These are phyloP conservation scores for Sordariomycetes sp. DNA, from an alignment of 2,329 filamentous ascomycete genomes.

Conservation along the genomic window DNA sequence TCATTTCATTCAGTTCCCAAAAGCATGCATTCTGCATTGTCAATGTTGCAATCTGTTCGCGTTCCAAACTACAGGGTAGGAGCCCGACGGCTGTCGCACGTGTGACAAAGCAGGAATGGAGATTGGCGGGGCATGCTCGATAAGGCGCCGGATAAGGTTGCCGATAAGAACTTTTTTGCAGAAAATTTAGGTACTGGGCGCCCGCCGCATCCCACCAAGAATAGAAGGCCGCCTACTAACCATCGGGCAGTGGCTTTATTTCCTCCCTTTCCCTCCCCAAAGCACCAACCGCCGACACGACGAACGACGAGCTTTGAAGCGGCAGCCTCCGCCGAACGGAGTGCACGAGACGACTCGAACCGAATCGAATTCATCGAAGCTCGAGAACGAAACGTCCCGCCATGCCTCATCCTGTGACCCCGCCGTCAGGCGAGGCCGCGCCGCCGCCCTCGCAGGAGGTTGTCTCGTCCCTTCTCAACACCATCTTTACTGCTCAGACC, in stretches of 20 bases:
- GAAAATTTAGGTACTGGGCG: too few species aligned
- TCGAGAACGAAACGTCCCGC: constrained; percentile 6
- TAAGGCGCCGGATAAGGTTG: neutral
- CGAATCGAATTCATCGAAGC: neutral
- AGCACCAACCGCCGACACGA: too few species aligned
- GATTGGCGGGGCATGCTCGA: neutral
- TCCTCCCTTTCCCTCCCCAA: too few species aligned
- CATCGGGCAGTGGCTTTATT: too few species aligned
- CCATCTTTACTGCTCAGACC: constrained; percentile 59
- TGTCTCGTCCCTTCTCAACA: constrained; percentile 53
- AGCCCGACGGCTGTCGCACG: too few species aligned
- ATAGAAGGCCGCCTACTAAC: too few species aligned
- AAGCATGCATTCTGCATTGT: too few species aligned
- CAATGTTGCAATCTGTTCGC: too few species aligned
- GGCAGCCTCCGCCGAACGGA: constrained; percentile 2
- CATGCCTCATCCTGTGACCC: constrained; percentile 41
- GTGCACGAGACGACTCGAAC: neutral
- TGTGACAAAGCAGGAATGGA: neutral
- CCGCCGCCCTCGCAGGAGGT: constrained; percentile 58
- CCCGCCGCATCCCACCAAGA: too few species aligned
- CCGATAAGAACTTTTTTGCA: constrained; percentile 1
- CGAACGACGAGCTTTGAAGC: too few species aligned
- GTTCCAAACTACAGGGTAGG: too few species aligned
- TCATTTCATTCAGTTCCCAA: too few species aligned
- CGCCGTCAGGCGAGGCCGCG: constrained; percentile 36